Conservation (phyloP, 2,329 filamentous ascomycete genomes). For the Cladosporium sp. region DNA sequence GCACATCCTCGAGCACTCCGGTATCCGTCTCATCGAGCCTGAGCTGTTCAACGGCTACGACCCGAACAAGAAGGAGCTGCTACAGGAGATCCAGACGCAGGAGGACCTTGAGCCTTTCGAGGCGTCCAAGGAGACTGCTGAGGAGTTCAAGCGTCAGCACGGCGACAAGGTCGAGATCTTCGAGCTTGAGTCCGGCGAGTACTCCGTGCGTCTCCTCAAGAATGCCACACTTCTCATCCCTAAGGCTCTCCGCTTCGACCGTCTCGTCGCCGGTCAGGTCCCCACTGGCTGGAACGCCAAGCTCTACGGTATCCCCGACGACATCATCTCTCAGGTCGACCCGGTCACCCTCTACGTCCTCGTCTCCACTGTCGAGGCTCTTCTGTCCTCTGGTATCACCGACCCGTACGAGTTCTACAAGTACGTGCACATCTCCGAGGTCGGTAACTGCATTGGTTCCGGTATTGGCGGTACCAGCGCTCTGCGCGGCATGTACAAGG, state of each 20-base stretch:
- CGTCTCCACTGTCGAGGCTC: slow-evolving; percentile 84
- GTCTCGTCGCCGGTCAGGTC: slow-evolving; percentile 92
- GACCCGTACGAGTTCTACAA: slow-evolving; percentile 99
- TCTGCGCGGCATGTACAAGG: slow-evolving; percentile 95
- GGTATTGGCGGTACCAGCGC: slow-evolving; percentile 94
- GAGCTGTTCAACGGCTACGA: slow-evolving; percentile 96
- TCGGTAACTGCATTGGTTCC: slow-evolving; percentile 96
- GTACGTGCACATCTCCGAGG: slow-evolving; percentile 95
- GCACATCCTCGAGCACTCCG: slow-evolving; percentile 89
- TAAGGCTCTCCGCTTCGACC: slow-evolving; percentile 94
- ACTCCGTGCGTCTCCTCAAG: slow-evolving; percentile 90
- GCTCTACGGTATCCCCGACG: slow-evolving; percentile 91
- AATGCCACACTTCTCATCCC: slow-evolving; percentile 91
- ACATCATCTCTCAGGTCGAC: slow-evolving; percentile 96
- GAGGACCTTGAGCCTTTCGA: slow-evolving; percentile 97
- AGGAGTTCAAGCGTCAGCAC: slow-evolving; percentile 95
- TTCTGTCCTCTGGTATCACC: slow-evolving; percentile 89
- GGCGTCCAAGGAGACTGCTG: slow-evolving; percentile 90
- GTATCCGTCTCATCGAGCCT: slow-evolving; percentile 95
- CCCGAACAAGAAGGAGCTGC: slow-evolving; percentile 95
- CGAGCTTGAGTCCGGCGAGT: slow-evolving; percentile 88
- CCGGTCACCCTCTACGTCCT: slow-evolving; percentile 93
- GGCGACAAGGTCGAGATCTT: slow-evolving; percentile 97
- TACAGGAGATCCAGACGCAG: slow-evolving; percentile 95
- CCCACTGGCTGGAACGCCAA: slow-evolving; percentile 97